Percentiles rank a stretch among this genome's conserved stretches.
phyloP scores from a whole-genome alignment of 495 filamentous ascomycete genomes.

The Mytilinidion resinicola region DNA sequence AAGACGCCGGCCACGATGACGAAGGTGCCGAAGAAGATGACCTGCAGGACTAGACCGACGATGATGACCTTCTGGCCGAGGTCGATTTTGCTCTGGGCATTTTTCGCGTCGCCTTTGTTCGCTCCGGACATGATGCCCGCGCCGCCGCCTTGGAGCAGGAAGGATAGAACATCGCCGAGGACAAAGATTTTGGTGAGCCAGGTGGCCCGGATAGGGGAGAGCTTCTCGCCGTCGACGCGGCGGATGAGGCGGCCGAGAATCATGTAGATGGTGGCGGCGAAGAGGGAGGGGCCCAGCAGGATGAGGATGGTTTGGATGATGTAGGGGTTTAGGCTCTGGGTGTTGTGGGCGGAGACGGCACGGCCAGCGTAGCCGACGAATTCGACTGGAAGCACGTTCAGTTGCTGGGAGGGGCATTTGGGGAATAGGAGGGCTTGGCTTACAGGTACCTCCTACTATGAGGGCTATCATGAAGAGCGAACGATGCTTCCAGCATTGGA shows the following conservation, averaged over 20 bases:
- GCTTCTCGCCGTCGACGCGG: slow-evolving; percentile 19
- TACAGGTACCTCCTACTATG: too few species aligned
- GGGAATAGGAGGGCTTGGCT: too few species aligned
- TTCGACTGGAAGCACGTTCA: slow-evolving; percentile 7
- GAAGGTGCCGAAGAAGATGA: slow-evolving; percentile 32
- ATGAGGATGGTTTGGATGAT: slow-evolving; percentile 32
- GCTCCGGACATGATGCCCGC: too few species aligned
- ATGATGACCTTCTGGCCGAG: slow-evolving; percentile 30
- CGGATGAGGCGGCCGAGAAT: slow-evolving; percentile 33
- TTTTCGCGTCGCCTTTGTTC: background rate
- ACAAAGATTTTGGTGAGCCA: slow-evolving; percentile 36
- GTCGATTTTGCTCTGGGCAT: slow-evolving; percentile 1
- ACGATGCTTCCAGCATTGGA: too few species aligned
- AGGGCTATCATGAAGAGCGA: too few species aligned
- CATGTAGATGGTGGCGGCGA: slow-evolving; percentile 39
- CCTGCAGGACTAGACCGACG: slow-evolving; percentile 29
- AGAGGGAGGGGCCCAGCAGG: slow-evolving; percentile 30
- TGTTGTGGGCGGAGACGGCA: slow-evolving; percentile 13
- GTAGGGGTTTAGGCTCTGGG: slow-evolving; percentile 24
- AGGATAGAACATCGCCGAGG: slow-evolving; percentile 27
- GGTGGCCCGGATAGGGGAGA: slow-evolving; percentile 26
- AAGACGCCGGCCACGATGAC: slow-evolving; percentile 22
- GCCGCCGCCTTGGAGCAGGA: slow-evolving; percentile 26
- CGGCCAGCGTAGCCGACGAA: slow-evolving; percentile 20
- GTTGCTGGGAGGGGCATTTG: too few species aligned